Evolutionary conservation across 495 filamentous ascomycete species (phyloP), one percentile per base, ranked within the genome.

Genomic region (Amniculicola lignicola): DNA sequence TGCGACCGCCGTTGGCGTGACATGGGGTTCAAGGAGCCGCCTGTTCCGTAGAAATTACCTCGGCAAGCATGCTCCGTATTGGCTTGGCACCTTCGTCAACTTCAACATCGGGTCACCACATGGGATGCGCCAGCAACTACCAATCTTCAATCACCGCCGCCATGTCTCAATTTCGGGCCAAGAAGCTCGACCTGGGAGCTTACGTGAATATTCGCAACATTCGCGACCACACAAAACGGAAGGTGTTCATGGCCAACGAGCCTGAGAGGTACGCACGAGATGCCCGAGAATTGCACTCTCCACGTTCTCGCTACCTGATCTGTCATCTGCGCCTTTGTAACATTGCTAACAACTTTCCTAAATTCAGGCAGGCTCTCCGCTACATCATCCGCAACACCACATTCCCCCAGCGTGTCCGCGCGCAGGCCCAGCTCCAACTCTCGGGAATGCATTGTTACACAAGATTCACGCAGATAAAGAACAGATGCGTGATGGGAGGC

Each of bases 381-480:
- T 96, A 95, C 73, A 82, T 94, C 60, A 86, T 95, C 71, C 89
- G 86, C 69, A 98, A 98, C 72, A 92, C 90, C 22, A 84, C 81
- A 9, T 85, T 98, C 16, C 84, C 90, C 5, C 75, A 81, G 42
- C 83, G 91, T 59, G 82, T 82, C 21, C 84, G 93, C 58, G 90
- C 88, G 48, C 86, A 90, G 68, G 93, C 94, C 33, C 91, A 96
- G 75, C 78, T 98, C 23, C 83, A 96, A 72, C 80, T 98, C 44
- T 83, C 88, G 9, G 83, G 90, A 72, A 97, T 96, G 94, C 88
- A 96, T 72, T 78, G 79, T 77, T 95, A 96, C 71, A 97, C 94
- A 12, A 80, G 90, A 40, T 80, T 87, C 22, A 96, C 93, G 44
- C 90, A 96, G 75, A 90, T 98, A 68, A 83, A 84, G 70, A 96